These are phyloP conservation scores for Coemansia sp. DNA, from an alignment of 192 early-diverging fungal species.

Conservation along the genomic window DNA sequence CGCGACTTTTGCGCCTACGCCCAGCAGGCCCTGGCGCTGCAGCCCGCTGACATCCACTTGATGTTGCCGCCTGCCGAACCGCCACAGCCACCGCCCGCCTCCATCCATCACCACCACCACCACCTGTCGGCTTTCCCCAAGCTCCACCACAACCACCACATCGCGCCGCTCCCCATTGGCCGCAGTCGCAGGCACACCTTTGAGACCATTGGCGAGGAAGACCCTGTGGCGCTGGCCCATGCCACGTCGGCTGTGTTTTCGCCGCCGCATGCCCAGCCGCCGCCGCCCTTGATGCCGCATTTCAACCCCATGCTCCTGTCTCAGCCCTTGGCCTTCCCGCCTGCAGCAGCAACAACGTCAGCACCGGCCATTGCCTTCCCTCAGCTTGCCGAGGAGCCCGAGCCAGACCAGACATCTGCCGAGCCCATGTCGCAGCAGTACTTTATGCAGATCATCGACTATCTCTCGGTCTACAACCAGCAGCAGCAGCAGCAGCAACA, in stretches of 20 bases:
- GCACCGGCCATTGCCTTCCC: slow-evolving; percentile 29
- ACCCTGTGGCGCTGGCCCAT: slow-evolving; percentile 25
- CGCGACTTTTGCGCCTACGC: slow-evolving; percentile 50
- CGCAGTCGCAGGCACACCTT: slow-evolving; percentile 38
- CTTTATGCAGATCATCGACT: slow-evolving; percentile 53
- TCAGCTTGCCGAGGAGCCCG: slow-evolving; percentile 34
- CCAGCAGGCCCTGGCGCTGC: slow-evolving; percentile 46
- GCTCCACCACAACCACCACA: not conserved
- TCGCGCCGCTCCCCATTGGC: slow-evolving; percentile 5
- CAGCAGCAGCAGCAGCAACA: slow-evolving; percentile 4
- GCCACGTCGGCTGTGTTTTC: not conserved
- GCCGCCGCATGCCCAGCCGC: slow-evolving; percentile 8
- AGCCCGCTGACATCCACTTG: slow-evolving; percentile 22
- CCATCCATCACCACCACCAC: slow-evolving; percentile 1
- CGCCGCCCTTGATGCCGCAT: not conserved
- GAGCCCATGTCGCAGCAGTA: slow-evolving; percentile 40
- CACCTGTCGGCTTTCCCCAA: slow-evolving; percentile 12
- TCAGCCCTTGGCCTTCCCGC: slow-evolving; percentile 39
- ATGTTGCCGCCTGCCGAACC: not conserved
- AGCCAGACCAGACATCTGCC: slow-evolving; percentile 3
- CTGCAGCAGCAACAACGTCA: not conserved
- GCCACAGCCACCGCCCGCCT: not conserved
- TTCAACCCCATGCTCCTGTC: slow-evolving; percentile 49
- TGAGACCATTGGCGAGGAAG: slow-evolving; percentile 48
- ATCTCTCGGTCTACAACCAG: slow-evolving; percentile 36